A percentile compares a stretch with the other conserved stretches of the same genome.
Conservation (phyloP, 1,284 basidiomycete genomes). For the Hemileia vastatrix region DNA sequence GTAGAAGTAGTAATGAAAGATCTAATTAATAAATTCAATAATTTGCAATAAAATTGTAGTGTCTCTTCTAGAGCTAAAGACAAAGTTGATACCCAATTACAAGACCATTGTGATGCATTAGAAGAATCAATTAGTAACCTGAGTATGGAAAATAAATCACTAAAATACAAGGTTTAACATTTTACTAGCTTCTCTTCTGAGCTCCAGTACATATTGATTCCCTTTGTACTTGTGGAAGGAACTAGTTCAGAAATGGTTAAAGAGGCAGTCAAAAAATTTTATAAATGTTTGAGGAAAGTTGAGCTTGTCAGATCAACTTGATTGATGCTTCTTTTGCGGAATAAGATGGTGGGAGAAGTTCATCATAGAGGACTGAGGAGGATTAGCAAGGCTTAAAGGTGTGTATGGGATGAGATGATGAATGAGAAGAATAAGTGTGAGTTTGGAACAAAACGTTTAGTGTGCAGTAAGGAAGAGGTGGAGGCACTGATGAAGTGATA, state of each 20-base stretch:
- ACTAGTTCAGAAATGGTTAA: slow-evolving; percentile 45
- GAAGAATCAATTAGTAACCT: too few species aligned
- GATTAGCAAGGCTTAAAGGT: not conserved
- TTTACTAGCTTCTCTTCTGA: too few species aligned
- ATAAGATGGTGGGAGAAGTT: not conserved
- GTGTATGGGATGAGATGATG: slow-evolving; percentile 51
- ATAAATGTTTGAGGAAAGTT: slow-evolving; percentile 47
- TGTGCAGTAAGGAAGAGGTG: slow-evolving; percentile 53
- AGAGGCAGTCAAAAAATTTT: slow-evolving; percentile 43
- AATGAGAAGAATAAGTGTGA: slow-evolving; percentile 71
- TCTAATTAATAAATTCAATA: too few species aligned
- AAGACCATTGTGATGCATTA: too few species aligned
- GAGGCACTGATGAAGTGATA: slow-evolving; percentile 47
- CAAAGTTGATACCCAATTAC: too few species aligned
- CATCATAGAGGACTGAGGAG: not conserved
- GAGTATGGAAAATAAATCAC: too few species aligned
- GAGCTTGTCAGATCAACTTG: slow-evolving; percentile 52
- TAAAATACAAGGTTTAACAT: too few species aligned
- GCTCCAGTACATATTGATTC: too few species aligned
- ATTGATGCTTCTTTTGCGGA: slow-evolving; percentile 56
- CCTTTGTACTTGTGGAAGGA: slow-evolving; percentile 44
- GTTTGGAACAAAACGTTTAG: slow-evolving; percentile 71
- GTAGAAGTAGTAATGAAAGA: too few species aligned
- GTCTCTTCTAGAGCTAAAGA: too few species aligned
- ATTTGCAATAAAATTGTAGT: too few species aligned